Evolutionary conservation across 345 rosid species (phyloP), one percentile per base, ranked within the genome.

Genomic region (Rubroshorea leprosula): DNA sequence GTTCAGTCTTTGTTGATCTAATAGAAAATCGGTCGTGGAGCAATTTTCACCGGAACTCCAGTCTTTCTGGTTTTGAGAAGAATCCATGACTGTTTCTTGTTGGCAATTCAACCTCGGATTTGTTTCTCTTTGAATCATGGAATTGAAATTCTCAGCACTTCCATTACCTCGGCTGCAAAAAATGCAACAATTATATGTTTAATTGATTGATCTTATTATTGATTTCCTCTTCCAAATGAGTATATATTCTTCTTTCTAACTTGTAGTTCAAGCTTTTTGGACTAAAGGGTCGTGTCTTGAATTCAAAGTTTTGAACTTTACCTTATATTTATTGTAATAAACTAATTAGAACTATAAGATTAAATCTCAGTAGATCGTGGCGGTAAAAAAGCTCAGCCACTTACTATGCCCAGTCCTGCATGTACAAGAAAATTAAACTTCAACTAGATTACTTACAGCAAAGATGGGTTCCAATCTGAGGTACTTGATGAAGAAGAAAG

Each of bases 361-460:
- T n/a, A n/a, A n/a, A n/a, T n/a, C n/a, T n/a, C n/a, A n/a, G n/a
- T n/a, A n/a, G n/a, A n/a, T n/a, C n/a, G n/a, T n/a, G n/a, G n/a
- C n/a, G n/a, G n/a, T n/a, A n/a, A n/a, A n/a, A n/a, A n/a, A n/a
- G n/a, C n/a, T n/a, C n/a, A n/a, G n/a, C n/a, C n/a, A n/a, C n/a
- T n/a, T n/a, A n/a, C n/a, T n/a, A n/a, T n/a, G n/a, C n/a, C n/a
- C n/a, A n/a, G n/a, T n/a, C n/a, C n/a, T n/a, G n/a, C n/a, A n/a
- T n/a, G n/a, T n/a, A n/a, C n/a, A n/a, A n/a, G n/a, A n/a, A n/a
- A n/a, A n/a, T n/a, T n/a, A n/a, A n/a, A n/a, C n/a, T n/a, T n/a
- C n/a, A n/a, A n/a, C n/a, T n/a, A n/a, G n/a, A n/a, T n/a, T n/a
- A 68, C 92, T 81, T 75, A 89, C 92, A 72, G 24, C 13, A 75